Percentiles rank a stretch among this genome's conserved stretches.
These are phyloP conservation scores for Roridomyces roridus DNA, from an alignment of 768 basidiomycete species.

Conservation along the genomic window DNA sequence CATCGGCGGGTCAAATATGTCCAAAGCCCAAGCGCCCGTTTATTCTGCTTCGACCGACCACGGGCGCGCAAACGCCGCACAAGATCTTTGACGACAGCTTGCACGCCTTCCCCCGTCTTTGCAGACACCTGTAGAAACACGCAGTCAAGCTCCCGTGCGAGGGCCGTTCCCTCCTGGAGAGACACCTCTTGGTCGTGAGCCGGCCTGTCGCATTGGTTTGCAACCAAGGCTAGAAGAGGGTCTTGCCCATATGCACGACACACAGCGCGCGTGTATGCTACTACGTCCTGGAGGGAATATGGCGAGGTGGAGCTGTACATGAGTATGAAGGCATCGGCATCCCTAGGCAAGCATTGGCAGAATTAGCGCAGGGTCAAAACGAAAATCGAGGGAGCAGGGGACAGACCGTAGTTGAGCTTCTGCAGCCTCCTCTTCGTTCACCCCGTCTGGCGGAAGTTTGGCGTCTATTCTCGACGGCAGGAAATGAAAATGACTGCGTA, in stretches of 20 bases:
- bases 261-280: conserved; percentile 19
- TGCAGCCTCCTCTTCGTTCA: background rate
- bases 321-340: conserved; percentile 24
- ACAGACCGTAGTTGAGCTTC: conserved; percentile 8
- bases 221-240: conserved; percentile 19
- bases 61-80: conserved; percentile 18
- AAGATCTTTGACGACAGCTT: conserved; percentile 4
- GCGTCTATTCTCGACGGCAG: background rate
- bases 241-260: conserved; percentile 14
- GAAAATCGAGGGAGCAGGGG: background rate
- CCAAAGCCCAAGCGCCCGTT: conserved; percentile 6
- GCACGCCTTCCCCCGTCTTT: conserved; percentile 20
- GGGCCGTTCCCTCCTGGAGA: conserved; percentile 12
- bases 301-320: conserved; percentile 27
- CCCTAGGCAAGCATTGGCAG: background rate
- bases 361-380: background rate
- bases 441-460: background rate
- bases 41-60: background rate
- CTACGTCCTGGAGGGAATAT: conserved; percentile 24
- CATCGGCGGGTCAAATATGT: conserved; percentile 9
- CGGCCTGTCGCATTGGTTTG: conserved; percentile 22
- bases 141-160: conserved; percentile 23
- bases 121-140: conserved; percentile 17
- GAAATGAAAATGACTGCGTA: background rate
- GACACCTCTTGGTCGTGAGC: conserved; percentile 24